phyloP scores from a whole-genome alignment of 2,329 filamentous ascomycete species.

The Neonectria sp. region DNA sequence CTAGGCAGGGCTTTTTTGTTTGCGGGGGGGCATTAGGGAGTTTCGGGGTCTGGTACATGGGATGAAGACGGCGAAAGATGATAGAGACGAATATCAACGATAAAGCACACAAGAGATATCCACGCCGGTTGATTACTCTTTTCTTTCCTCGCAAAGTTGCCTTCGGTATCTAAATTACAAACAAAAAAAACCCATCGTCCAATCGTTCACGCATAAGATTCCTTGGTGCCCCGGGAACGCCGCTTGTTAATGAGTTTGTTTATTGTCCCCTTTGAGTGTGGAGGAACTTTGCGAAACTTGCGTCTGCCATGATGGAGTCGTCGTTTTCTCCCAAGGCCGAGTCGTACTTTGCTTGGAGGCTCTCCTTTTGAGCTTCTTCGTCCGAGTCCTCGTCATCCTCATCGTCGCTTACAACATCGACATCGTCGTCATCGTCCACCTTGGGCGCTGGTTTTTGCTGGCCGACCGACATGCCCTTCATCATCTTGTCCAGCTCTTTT shows the following conservation, averaged over 20 bases:
- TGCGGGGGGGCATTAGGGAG: slow-evolving; percentile 37
- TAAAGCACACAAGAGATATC: slow-evolving; percentile 26
- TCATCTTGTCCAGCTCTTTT: slow-evolving; percentile 90
- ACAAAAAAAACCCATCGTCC: slow-evolving; percentile 31
- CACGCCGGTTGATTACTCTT: slow-evolving; percentile 29
- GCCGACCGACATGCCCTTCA: slow-evolving; percentile 86
- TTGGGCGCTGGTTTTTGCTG: slow-evolving; percentile 50
- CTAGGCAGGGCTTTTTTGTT: slow-evolving; percentile 36
- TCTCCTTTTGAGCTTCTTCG: slow-evolving; percentile 73
- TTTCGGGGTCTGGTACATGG: slow-evolving; percentile 43
- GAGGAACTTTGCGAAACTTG: slow-evolving; percentile 75
- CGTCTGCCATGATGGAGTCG: slow-evolving; percentile 66
- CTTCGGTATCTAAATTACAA: slow-evolving; percentile 44
- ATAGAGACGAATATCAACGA: slow-evolving; percentile 35
- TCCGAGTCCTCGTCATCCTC: slow-evolving; percentile 68
- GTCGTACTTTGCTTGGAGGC: slow-evolving; percentile 83
- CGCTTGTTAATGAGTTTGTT: slow-evolving; percentile 17
- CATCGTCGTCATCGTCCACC: slow-evolving; percentile 61
- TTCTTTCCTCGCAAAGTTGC: slow-evolving; percentile 38
- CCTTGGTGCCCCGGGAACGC: slow-evolving; percentile 41
- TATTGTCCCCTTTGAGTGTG: slow-evolving; percentile 58
- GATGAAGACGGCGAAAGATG: slow-evolving; percentile 25
- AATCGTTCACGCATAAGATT: slow-evolving; percentile 23
- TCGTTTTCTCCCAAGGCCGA: slow-evolving; percentile 77
- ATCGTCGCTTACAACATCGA: slow-evolving; percentile 71